These are phyloP conservation scores for Escovopsis sp. DNA, from an alignment of 2,329 filamentous ascomycete genomes.

Conservation along the genomic window DNA sequence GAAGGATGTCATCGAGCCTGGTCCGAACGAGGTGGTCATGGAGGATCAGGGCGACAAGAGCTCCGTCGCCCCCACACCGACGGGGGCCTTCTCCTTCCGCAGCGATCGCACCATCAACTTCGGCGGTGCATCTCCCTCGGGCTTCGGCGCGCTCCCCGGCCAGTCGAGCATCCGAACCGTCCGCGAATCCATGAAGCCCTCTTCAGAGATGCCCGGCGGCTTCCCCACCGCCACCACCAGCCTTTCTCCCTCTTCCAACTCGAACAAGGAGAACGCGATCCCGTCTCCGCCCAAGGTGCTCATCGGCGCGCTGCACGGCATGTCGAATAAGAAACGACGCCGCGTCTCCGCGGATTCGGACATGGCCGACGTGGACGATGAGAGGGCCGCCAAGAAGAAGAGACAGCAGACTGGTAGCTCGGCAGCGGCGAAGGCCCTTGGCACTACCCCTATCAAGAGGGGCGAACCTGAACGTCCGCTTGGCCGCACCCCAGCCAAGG, in stretches of 20 bases:
- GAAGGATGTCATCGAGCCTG: slow-evolving; percentile 16
- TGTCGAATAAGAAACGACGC: slow-evolving; percentile 51
- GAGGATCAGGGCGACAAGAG: not conserved
- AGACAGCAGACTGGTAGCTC: slow-evolving; percentile 40
- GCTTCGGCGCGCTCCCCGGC: slow-evolving; percentile 43
- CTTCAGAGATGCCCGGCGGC: slow-evolving; percentile 36
- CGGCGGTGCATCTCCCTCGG: slow-evolving; percentile 28
- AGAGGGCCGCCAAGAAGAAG: slow-evolving; percentile 44
- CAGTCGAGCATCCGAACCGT: slow-evolving; percentile 48
- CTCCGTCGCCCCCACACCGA: slow-evolving; percentile 24
- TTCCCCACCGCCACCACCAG: slow-evolving; percentile 26
- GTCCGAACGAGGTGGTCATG: slow-evolving; percentile 12
- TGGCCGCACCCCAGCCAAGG: slow-evolving; percentile 10
- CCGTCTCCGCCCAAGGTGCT: slow-evolving; percentile 23
- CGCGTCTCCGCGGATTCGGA: slow-evolving; percentile 45
- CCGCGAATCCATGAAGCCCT: slow-evolving; percentile 32
- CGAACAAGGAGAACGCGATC: slow-evolving; percentile 41
- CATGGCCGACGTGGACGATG: slow-evolving; percentile 30
- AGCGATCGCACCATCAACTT: slow-evolving; percentile 51
- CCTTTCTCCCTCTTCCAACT: slow-evolving; percentile 17
- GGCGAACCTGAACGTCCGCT: slow-evolving; percentile 13
- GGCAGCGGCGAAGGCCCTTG: slow-evolving; percentile 32
- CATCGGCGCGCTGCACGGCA: slow-evolving; percentile 42
- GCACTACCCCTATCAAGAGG: slow-evolving; percentile 24
- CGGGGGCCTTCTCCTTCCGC: slow-evolving; percentile 50